Evolutionary conservation across 352 stramenopile genomes (phyloP).

Genomic region (Pythium aphanidermatum): DNA sequence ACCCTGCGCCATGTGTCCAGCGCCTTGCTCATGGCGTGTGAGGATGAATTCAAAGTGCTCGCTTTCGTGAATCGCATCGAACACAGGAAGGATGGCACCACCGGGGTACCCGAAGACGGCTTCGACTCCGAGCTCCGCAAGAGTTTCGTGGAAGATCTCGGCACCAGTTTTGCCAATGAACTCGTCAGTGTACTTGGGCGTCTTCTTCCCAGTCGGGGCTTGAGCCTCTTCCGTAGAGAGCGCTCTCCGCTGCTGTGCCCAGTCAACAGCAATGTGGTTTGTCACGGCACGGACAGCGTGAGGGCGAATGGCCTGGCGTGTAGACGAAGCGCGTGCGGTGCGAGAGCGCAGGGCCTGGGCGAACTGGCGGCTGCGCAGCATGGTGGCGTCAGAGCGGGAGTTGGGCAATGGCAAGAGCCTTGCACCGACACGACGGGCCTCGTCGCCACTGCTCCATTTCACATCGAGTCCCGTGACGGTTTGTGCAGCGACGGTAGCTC

Average conservation of each 20-base stretch:
- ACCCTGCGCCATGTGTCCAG: slow-evolving; percentile 82
- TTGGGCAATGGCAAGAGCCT: no score
- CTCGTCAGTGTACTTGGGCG: slow-evolving; percentile 56
- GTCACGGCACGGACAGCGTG: slow-evolving; percentile 8
- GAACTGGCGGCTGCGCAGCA: slow-evolving; percentile 22
- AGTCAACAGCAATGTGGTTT: slow-evolving; percentile 21
- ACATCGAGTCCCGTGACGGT: not conserved
- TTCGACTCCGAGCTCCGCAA: slow-evolving; percentile 86
- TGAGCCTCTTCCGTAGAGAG: slow-evolving; percentile 17
- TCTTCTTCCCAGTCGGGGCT: slow-evolving; percentile 7
- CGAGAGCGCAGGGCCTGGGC: slow-evolving; percentile 17
- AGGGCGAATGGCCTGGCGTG: not conserved
- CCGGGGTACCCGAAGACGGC: slow-evolving; percentile 93
- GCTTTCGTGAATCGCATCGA: slow-evolving; percentile 92
- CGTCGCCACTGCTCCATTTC: not conserved
- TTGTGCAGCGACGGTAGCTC: slow-evolving; percentile 17
- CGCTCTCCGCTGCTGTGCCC: slow-evolving; percentile 23
- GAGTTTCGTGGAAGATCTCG: slow-evolving; percentile 93
- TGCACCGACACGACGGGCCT: no score
- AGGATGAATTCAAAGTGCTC: slow-evolving; percentile 79
- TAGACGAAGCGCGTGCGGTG: slow-evolving; percentile 5
- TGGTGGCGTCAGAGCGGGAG: slow-evolving; percentile 7
- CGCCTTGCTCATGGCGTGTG: slow-evolving; percentile 76
- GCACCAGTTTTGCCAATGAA: slow-evolving; percentile 90
- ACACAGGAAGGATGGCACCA: slow-evolving; percentile 91